Percentiles rank a stretch among this genome's conserved stretches.
Evolutionary conservation across 768 basidiomycete genomes (phyloP).

Genomic region (Russula compacta): DNA sequence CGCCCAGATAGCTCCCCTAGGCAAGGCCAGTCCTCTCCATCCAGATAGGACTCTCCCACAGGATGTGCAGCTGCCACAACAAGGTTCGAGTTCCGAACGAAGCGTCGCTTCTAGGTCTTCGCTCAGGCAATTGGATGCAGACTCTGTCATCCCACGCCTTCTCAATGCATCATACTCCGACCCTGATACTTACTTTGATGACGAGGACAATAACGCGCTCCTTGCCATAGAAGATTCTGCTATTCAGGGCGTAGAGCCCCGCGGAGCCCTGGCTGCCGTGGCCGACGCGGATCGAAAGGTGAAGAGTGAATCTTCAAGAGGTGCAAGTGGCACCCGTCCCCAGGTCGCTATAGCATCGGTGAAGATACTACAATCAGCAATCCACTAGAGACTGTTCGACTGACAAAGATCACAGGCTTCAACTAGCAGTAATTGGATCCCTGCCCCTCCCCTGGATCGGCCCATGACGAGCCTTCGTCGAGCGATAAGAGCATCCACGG

Average conservation of each 20-base stretch:
- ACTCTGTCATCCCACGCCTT: background rate
- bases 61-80: background rate
- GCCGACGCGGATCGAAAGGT: background rate
- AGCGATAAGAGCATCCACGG: constrained; percentile 3
- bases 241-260: background rate
- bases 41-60: background rate
- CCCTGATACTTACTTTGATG: constrained; percentile 21
- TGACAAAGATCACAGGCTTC: background rate
- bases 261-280: background rate
- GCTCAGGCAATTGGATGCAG: background rate
- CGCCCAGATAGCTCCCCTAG: background rate
- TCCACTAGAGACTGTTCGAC: background rate
- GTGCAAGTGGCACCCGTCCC: background rate
- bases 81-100: background rate
- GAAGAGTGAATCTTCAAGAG: background rate
- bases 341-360: background rate
- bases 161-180: constrained; percentile 7
- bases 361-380: background rate
- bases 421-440: background rate
- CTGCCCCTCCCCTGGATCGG: background rate
- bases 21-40: background rate
- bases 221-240: constrained; percentile 4
- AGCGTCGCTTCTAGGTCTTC: background rate
- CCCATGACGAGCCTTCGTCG: constrained; percentile 2
- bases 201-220: constrained; percentile 5